A percentile compares a stretch with the other conserved stretches of the same genome.
phyloP scores from a whole-genome alignment of 148 eudicot genomes.

The Silene latifolia region DNA sequence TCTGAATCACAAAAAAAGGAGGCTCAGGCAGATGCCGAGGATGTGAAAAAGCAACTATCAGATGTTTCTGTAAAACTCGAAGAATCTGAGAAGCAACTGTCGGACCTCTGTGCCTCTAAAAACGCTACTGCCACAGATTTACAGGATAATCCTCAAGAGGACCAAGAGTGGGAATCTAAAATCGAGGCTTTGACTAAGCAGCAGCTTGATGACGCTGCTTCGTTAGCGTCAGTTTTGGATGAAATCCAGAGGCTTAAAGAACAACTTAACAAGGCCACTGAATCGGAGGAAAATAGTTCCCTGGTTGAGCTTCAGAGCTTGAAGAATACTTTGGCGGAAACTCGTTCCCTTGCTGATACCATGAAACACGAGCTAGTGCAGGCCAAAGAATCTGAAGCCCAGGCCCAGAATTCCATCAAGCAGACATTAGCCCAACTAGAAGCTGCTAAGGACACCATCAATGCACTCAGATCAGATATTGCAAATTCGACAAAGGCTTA shows the following conservation, averaged over 20 bases:
- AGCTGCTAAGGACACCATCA: constrained; percentile 59
- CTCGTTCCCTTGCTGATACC: constrained; percentile 42
- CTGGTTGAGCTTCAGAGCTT: constrained; percentile 44
- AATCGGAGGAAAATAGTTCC: constrained; percentile 29
- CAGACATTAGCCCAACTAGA: constrained; percentile 71
- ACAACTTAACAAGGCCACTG: constrained; percentile 47
- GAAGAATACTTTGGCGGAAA: constrained; percentile 55
- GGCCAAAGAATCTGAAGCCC: constrained; percentile 58
- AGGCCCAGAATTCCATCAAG: constrained; percentile 45
- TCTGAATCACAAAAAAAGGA: constrained; percentile 56
- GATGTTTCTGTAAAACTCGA: constrained; percentile 56
- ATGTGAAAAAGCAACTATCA: constrained; percentile 49
- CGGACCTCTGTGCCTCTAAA: constrained; percentile 36
- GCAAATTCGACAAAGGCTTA: constrained; percentile 35
- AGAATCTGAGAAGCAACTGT: constrained; percentile 55
- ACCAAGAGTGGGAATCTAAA: constrained; percentile 36
- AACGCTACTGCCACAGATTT: constrained; percentile 28
- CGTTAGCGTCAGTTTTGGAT: constrained; percentile 46
- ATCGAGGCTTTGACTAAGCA: constrained; percentile 38
- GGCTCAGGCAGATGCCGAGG: constrained; percentile 51
- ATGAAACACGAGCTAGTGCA: constrained; percentile 57
- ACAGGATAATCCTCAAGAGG: constrained; percentile 35
- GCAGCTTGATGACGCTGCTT: constrained; percentile 36
- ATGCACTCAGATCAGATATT: constrained; percentile 45
- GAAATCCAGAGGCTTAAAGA: constrained; percentile 55